Evolutionary conservation across 164 flowering plant genomes (phyloP).

Genomic region (Vitis rupestris): DNA sequence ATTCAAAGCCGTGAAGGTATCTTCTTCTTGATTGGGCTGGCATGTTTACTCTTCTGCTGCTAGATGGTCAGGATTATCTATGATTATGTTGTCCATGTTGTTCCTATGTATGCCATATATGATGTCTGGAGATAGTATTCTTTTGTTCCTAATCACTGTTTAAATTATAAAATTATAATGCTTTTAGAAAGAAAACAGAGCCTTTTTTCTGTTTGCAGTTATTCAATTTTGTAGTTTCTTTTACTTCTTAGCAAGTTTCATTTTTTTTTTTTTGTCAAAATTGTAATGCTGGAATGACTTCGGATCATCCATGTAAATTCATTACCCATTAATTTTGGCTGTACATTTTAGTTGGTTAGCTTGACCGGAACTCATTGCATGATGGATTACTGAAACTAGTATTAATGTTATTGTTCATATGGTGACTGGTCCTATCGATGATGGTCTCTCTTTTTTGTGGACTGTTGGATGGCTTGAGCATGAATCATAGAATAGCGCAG

Average conservation of each 20-base stretch:
- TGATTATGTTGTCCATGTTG: slow-evolving; percentile 5
- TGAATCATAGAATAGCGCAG: no score
- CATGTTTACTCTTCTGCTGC: neutral
- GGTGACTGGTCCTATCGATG: no score
- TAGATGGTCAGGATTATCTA: neutral
- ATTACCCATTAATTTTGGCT: no score
- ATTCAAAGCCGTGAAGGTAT: slow-evolving; percentile 31
- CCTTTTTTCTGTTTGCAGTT: neutral
- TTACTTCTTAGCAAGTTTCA: neutral
- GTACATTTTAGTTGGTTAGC: no score
- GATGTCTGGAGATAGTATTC: slow-evolving; percentile 20
- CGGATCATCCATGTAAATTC: no score
- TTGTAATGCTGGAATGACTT: neutral
- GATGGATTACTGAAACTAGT: no score
- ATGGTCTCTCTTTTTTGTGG: no score
- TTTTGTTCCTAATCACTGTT: slow-evolving; percentile 17
- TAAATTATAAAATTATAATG: slow-evolving; percentile 9
- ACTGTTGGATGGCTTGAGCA: no score
- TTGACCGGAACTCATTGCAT: no score
- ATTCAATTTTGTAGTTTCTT: neutral
- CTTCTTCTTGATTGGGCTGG: slow-evolving; percentile 6
- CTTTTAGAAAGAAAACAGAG: slow-evolving; percentile 8
- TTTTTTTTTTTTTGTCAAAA: neutral
- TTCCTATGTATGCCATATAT: neutral
- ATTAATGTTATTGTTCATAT: no score